A percentile compares a stretch with the other conserved stretches of the same genome.
Evolutionary conservation across 352 stramenopile genomes (phyloP).

Genomic region (Phytophthora tubulina): DNA sequence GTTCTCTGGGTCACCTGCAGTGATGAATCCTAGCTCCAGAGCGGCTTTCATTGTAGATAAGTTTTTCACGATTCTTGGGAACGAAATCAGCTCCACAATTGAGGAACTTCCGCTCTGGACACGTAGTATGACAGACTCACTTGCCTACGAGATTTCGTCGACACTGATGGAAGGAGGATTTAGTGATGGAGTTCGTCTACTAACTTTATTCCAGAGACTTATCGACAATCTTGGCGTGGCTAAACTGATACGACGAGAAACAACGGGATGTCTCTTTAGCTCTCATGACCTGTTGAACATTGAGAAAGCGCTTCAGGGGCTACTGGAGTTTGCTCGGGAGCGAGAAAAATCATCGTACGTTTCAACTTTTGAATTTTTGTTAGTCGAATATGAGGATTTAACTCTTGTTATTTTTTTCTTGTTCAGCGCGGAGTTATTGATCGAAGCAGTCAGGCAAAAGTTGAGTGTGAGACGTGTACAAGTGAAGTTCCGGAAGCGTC

Average conservation of each 20-base stretch:
- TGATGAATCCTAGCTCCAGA: constrained; percentile 54
- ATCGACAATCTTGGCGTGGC: constrained; percentile 60
- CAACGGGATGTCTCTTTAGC: constrained; percentile 56
- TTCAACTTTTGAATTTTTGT: not conserved
- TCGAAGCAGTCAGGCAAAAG: constrained; percentile 80
- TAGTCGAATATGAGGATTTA: not conserved
- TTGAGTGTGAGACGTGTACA: constrained; percentile 78
- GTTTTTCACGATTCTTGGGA: constrained; percentile 61
- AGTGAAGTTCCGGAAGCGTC: constrained; percentile 68
- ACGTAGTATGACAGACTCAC: constrained; percentile 56
- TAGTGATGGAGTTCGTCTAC: constrained; percentile 61
- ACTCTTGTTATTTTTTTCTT: constrained; percentile 1
- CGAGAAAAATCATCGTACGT: constrained; percentile 67
- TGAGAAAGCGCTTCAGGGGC: constrained; percentile 66
- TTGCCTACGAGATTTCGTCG: constrained; percentile 68
- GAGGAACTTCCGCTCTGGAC: constrained; percentile 64
- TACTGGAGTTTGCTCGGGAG: constrained; percentile 75
- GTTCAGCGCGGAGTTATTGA: constrained; percentile 62
- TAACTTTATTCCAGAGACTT: constrained; percentile 71
- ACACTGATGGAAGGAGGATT: constrained; percentile 51
- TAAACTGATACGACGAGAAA: constrained; percentile 66
- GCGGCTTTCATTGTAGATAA: constrained; percentile 65
- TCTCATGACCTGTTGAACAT: constrained; percentile 70
- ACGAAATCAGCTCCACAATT: constrained; percentile 51
- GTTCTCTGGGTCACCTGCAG: constrained; percentile 35